These are phyloP conservation scores for Flueggea neowawraea DNA, from an alignment of 441 rosid species.

Conservation along the genomic window DNA sequence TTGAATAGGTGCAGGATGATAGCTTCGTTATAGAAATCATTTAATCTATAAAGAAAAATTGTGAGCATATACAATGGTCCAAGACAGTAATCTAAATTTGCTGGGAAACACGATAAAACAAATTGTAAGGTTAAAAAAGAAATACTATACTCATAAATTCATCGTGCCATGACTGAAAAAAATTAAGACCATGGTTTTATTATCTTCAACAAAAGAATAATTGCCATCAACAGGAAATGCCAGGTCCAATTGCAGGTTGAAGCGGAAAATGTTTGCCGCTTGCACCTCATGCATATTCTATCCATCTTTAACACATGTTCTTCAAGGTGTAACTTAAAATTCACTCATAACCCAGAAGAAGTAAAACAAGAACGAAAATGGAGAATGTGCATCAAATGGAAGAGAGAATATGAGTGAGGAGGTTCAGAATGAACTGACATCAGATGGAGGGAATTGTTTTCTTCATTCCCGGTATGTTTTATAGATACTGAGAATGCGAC, in stretches of 20 bases:
- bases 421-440: neutral
- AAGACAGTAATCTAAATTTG: too few relatives aligned
- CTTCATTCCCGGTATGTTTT: neutral
- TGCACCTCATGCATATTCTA: conserved; percentile 14
- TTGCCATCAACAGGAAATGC: conserved; percentile 10
- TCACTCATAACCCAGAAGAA: conserved; percentile 2
- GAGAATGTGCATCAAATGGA: neutral
- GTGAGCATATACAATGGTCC: too few relatives aligned
- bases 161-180: too few relatives aligned
- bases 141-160: too few relatives aligned
- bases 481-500: conserved; percentile 73
- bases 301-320: conserved; percentile 7
- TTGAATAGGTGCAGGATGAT: too few relatives aligned
- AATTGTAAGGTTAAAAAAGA: too few relatives aligned
- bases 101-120: too few relatives aligned
- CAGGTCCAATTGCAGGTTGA: conserved; percentile 5
- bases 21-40: too few relatives aligned
- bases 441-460: neutral
- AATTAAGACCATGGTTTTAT: too few relatives aligned
- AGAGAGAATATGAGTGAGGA: neutral
- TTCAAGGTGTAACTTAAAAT: conserved; percentile 7
- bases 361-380: conserved; percentile 1
- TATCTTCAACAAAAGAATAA: conserved; percentile 4
- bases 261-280: conserved; percentile 11
- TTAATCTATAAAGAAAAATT: too few relatives aligned